Conservation (phyloP, 2,329 filamentous ascomycete species). For the Alternaria dauci region DNA sequence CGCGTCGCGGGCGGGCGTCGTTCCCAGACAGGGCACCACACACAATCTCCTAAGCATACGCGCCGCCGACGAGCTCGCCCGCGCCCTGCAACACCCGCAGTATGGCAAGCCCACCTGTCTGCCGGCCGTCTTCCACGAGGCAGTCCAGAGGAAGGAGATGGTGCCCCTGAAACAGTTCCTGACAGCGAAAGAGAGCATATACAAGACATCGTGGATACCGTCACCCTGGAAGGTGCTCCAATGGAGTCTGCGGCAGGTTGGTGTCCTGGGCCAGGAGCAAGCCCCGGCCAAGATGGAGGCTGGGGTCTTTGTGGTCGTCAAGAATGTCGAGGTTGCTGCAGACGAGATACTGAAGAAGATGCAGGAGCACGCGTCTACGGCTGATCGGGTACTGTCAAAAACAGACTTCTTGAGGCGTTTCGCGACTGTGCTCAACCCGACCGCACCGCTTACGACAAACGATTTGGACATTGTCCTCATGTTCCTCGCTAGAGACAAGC, state of each 20-base stretch:
- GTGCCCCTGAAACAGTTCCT: constrained; percentile 76
- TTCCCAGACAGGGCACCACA: constrained; percentile 53
- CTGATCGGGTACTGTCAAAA: constrained; percentile 48
- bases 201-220: constrained; percentile 72
- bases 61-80: constrained; percentile 69
- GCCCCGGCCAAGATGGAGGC: constrained; percentile 65
- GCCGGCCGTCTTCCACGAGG: constrained; percentile 79
- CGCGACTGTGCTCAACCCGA: constrained; percentile 36
- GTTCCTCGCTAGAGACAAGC: constrained; percentile 63
- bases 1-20: constrained; percentile 70
- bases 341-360: constrained; percentile 52
- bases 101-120: constrained; percentile 84
- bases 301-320: constrained; percentile 72
- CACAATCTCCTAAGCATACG: constrained; percentile 61
- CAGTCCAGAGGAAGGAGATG: constrained; percentile 72
- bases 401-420: constrained; percentile 48
- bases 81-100: constrained; percentile 76
- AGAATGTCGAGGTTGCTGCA: constrained; percentile 67
- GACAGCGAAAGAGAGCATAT: constrained; percentile 72
- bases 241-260: constrained; percentile 76
- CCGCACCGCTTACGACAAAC: constrained; percentile 52
- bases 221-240: constrained; percentile 74
- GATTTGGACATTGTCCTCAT: constrained; percentile 78
- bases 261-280: constrained; percentile 61
- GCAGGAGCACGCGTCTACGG: constrained; percentile 43